These are phyloP conservation scores for Leucocoprinus birnbaumii DNA, from an alignment of 768 basidiomycete genomes.

Conservation along the genomic window DNA sequence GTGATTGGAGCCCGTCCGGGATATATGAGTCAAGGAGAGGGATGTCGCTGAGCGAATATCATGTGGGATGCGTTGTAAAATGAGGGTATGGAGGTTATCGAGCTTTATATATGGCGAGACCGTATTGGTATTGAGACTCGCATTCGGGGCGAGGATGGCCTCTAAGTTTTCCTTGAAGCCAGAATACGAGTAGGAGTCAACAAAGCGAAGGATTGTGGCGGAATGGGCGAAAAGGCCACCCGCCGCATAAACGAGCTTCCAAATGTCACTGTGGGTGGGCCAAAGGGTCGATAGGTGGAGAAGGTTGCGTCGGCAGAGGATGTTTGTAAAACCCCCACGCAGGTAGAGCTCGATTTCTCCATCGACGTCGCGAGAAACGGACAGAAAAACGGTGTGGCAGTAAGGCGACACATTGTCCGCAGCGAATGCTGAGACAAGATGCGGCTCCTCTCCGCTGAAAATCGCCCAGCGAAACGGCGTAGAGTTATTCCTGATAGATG, in stretches of 20 bases:
- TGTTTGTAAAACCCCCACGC: neutral
- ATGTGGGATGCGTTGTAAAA: neutral
- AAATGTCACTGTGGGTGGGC: slow-evolving; percentile 12
- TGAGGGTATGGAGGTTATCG: slow-evolving; percentile 14
- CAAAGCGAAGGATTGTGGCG: slow-evolving; percentile 22
- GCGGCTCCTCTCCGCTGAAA: slow-evolving; percentile 1
- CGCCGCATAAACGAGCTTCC: slow-evolving; percentile 17
- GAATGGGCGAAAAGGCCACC: slow-evolving; percentile 24
- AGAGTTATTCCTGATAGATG: neutral
- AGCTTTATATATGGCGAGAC: slow-evolving; percentile 6
- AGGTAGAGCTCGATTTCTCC: slow-evolving; percentile 9
- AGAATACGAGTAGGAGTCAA: slow-evolving; percentile 14
- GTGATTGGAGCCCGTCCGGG: no score
- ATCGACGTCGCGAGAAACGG: neutral
- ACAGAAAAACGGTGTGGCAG: neutral
- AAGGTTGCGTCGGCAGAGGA: neutral
- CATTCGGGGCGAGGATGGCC: neutral
- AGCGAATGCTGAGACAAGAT: neutral
- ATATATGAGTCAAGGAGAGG: neutral
- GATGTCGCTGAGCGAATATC: neutral
- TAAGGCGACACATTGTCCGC: neutral
- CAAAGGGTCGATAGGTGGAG: neutral
- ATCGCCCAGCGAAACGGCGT: slow-evolving; percentile 1
- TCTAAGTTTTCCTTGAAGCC: neutral
- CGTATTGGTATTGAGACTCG: neutral